These are phyloP conservation scores for Heliamphora exappendiculata DNA, from an alignment of 148 eudicot genomes.

Conservation along the genomic window DNA sequence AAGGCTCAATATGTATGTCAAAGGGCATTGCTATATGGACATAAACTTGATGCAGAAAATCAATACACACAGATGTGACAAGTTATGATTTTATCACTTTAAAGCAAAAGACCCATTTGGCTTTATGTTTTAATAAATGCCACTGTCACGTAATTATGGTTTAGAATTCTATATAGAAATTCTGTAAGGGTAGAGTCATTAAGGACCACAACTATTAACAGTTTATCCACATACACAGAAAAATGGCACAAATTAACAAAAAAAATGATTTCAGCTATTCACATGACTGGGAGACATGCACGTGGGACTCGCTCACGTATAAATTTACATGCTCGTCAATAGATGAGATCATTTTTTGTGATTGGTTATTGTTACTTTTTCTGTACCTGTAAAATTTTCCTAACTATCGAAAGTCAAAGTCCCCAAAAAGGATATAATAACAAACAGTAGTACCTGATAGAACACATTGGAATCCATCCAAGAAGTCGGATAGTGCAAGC, in stretches of 20 bases:
- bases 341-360: too few species aligned
- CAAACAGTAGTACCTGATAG: slow-evolving; percentile 42
- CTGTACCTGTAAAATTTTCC: too few species aligned
- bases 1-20: neutral
- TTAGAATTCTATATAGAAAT: neutral
- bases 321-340: too few species aligned
- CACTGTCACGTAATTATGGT: neutral
- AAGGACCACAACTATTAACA: too few species aligned
- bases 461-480: slow-evolving; percentile 68
- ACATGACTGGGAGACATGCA: too few species aligned
- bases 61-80: neutral
- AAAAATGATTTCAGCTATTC: too few species aligned
- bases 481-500: slow-evolving; percentile 55
- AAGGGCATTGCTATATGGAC: neutral
- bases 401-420: too few species aligned
- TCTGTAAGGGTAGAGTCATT: neutral
- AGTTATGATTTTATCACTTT: neutral
- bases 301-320: too few species aligned
- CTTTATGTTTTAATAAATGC: neutral
- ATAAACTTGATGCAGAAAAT: neutral
- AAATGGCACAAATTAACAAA: too few species aligned
- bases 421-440: neutral
- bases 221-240: too few species aligned
- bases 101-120: neutral
- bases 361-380: too few species aligned